These are phyloP conservation scores for Saccharomyces hybrid DNA, from an alignment of 1,139 yeast genomes.

Conservation along the genomic window DNA sequence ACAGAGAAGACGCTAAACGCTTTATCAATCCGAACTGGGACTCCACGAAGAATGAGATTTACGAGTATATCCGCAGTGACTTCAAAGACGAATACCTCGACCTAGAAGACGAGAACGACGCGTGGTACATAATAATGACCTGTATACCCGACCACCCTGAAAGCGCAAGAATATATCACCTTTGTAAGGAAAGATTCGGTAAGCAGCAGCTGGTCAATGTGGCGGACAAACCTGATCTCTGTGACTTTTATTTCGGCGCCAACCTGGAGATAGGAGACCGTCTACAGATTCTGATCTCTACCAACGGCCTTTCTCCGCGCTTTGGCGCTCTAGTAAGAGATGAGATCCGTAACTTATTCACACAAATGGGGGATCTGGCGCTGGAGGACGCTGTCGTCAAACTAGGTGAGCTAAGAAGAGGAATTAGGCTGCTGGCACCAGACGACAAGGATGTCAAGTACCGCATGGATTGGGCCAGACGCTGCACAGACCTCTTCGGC, in stretches of 20 bases:
- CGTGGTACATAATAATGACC: constrained; percentile 25
- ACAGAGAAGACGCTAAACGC: constrained; percentile 3
- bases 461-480: constrained; percentile 30
- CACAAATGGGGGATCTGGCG: constrained; percentile 10
- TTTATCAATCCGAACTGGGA: constrained; percentile 4
- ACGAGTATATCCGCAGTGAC: constrained; percentile 11
- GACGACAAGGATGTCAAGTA: constrained; percentile 15
- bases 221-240: constrained; percentile 31
- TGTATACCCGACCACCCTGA: constrained; percentile 24
- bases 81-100: constrained; percentile 15
- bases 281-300: constrained; percentile 28
- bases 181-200: constrained; percentile 22
- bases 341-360: constrained; percentile 18
- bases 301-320: constrained; percentile 30
- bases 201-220: constrained; percentile 28
- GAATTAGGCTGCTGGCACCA: constrained; percentile 14
- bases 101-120: constrained; percentile 11
- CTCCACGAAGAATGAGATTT: constrained; percentile 10
- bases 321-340: constrained; percentile 27
- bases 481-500: constrained; percentile 27
- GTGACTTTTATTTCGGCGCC: constrained; percentile 32
- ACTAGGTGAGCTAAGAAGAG: constrained; percentile 21
- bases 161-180: constrained; percentile 22
- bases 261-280: constrained; percentile 13
- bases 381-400: constrained; percentile 21